phyloP scores from a whole-genome alignment of 306 rosid species.

The Rosa lucieae region DNA sequence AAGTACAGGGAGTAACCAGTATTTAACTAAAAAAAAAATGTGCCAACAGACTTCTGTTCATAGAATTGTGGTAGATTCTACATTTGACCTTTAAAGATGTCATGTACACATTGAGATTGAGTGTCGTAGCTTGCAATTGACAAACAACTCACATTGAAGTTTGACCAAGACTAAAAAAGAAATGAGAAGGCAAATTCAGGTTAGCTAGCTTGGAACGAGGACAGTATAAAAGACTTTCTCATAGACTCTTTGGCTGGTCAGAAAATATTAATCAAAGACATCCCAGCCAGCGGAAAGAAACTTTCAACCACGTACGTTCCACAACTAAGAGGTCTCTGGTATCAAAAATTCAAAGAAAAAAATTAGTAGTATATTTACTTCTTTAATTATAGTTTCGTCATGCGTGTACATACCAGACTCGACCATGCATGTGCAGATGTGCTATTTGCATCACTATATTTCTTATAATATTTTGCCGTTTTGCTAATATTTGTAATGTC shows the following conservation, averaged over 20 bases:
- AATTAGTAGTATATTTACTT: no score
- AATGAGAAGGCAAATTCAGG: background rate
- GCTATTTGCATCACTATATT: background rate
- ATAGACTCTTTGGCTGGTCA: background rate
- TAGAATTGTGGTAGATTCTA: background rate
- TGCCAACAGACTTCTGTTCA: background rate
- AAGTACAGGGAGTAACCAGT: no score
- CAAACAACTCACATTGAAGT: background rate
- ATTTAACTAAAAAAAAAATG: no score
- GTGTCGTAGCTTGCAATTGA: slow-evolving; percentile 25
- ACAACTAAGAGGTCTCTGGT: background rate
- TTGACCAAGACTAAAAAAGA: slow-evolving; percentile 2
- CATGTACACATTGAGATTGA: slow-evolving; percentile 18
- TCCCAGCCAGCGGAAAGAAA: background rate
- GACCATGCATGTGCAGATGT: background rate
- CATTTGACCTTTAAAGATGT: background rate
- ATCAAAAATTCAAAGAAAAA: background rate
- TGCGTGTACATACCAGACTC: background rate
- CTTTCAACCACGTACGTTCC: background rate
- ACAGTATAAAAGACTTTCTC: background rate
- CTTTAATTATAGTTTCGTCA: no score
- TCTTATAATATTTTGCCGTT: background rate
- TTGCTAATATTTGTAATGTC: background rate
- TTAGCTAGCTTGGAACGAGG: background rate
- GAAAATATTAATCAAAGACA: background rate